Conservation (phyloP, 176 grass and related monocot genomes). For the Oryza meridionalis region DNA sequence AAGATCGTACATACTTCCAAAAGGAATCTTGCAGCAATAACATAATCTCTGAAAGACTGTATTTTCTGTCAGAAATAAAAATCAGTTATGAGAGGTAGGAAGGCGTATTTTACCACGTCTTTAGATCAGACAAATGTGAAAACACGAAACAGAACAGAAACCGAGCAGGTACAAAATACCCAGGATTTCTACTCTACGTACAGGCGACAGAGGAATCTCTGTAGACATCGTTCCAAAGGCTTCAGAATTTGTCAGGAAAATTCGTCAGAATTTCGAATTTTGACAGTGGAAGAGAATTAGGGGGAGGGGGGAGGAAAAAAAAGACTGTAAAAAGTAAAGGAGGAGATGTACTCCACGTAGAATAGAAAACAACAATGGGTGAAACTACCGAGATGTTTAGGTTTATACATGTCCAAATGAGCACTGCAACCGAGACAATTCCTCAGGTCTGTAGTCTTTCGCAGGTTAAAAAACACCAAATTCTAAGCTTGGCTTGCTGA, state of each 20-base stretch:
- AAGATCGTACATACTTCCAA: constrained; percentile 7
- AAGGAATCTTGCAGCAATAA: constrained; percentile 44
- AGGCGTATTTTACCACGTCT: constrained; percentile 1
- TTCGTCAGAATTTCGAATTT: constrained; percentile 32
- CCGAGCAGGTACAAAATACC: constrained; percentile 31
- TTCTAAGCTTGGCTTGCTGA: constrained; percentile 17
- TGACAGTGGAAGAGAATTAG: constrained; percentile 8
- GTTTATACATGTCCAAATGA: constrained; percentile 30
- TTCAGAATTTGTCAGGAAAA: constrained; percentile 33
- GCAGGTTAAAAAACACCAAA: constrained; percentile 39
- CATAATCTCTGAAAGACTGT: constrained; percentile 15
- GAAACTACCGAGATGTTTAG: constrained; percentile 47
- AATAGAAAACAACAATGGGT: constrained; percentile 25
- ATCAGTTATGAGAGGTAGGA: background rate
- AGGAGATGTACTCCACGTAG: constrained; percentile 30
- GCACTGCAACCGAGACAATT: constrained; percentile 50
- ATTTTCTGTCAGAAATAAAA: constrained; percentile 33
- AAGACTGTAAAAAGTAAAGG: constrained; percentile 28
- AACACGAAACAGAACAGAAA: constrained; percentile 19
- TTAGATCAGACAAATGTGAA: constrained; percentile 38
- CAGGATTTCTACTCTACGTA: constrained; percentile 10
- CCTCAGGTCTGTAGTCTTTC: constrained; percentile 34
- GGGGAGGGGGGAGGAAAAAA: constrained; percentile 1
- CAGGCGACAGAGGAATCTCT: constrained; percentile 43
- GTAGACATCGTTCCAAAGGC: constrained; percentile 33